phyloP scores from a whole-genome alignment of 768 basidiomycete species.

The Albatrellus ellisii region DNA sequence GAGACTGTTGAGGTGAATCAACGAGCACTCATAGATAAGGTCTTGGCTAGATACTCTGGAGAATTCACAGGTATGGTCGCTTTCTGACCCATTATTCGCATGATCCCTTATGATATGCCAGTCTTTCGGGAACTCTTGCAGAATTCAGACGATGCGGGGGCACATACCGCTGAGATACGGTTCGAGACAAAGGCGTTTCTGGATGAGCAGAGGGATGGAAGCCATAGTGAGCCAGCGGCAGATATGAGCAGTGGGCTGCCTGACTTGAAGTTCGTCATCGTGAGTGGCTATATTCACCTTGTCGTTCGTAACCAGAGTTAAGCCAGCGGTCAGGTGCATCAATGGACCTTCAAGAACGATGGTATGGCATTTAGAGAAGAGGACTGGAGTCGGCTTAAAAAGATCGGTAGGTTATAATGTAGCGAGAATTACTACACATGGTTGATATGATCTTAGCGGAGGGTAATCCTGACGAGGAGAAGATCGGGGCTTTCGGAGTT shows the following conservation, averaged over 20 bases:
- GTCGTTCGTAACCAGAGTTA: not conserved
- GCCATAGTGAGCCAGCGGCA: not conserved
- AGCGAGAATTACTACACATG: no score
- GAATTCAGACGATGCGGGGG: slow-evolving; percentile 88
- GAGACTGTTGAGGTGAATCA: slow-evolving; percentile 89
- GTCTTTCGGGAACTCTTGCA: slow-evolving; percentile 82
- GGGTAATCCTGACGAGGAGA: slow-evolving; percentile 89
- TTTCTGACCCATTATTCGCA: no score
- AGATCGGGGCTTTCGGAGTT: slow-evolving; percentile 94
- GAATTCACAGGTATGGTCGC: slow-evolving; percentile 85
- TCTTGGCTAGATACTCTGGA: slow-evolving; percentile 89
- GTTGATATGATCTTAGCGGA: slow-evolving; percentile 37
- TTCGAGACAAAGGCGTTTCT: slow-evolving; percentile 54
- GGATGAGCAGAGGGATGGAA: slow-evolving; percentile 18
- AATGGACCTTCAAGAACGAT: slow-evolving; percentile 84
- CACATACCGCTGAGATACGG: slow-evolving; percentile 61
- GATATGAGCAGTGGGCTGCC: slow-evolving; percentile 25
- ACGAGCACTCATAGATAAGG: slow-evolving; percentile 93
- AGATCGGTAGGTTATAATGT: slow-evolving; percentile 46
- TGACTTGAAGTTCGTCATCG: slow-evolving; percentile 50
- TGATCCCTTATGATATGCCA: no score
- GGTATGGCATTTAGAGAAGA: slow-evolving; percentile 72
- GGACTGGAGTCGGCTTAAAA: slow-evolving; percentile 84
- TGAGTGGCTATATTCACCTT: slow-evolving; percentile 18
- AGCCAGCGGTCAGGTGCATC: slow-evolving; percentile 39